A percentile compares a stretch with the other conserved stretches of the same genome.
These are phyloP conservation scores for Lactarius trivialis DNA, from an alignment of 768 basidiomycete species.

Conservation along the genomic window DNA sequence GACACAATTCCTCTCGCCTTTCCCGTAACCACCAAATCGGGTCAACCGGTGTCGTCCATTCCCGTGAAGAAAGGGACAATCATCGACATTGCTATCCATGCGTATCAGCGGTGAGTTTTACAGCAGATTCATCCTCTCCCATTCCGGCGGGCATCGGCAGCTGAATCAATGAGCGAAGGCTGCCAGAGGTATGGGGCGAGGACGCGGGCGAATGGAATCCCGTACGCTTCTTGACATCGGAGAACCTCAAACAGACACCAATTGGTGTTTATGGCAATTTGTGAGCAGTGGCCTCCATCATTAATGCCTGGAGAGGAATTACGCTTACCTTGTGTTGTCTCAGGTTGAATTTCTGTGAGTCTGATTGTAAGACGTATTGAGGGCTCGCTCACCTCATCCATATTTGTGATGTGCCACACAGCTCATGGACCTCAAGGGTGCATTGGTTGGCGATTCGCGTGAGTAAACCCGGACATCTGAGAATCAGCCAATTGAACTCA, in stretches of 20 bases:
- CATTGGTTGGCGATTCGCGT: conserved; percentile 22
- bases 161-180: neutral
- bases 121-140: neutral
- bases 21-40: conserved; percentile 17
- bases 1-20: conserved; percentile 15
- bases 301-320: neutral
- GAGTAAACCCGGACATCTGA: neutral
- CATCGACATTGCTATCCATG: conserved; percentile 10
- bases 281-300: neutral
- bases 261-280: conserved; percentile 16
- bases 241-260: neutral
- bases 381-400: neutral
- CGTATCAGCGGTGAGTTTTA: conserved; percentile 13
- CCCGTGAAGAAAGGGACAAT: conserved; percentile 15
- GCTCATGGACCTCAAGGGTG: conserved; percentile 18
- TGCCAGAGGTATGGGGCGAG: conserved; percentile 17
- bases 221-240: conserved; percentile 11
- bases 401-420: neutral
- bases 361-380: neutral
- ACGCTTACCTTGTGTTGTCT: neutral
- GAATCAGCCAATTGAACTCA: neutral
- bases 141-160: neutral
- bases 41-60: conserved; percentile 8
- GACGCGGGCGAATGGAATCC: conserved; percentile 17
- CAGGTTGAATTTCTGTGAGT: conserved; percentile 17